phyloP scores from a whole-genome alignment of 306 rosid genomes.

The Purshia tridentata region DNA sequence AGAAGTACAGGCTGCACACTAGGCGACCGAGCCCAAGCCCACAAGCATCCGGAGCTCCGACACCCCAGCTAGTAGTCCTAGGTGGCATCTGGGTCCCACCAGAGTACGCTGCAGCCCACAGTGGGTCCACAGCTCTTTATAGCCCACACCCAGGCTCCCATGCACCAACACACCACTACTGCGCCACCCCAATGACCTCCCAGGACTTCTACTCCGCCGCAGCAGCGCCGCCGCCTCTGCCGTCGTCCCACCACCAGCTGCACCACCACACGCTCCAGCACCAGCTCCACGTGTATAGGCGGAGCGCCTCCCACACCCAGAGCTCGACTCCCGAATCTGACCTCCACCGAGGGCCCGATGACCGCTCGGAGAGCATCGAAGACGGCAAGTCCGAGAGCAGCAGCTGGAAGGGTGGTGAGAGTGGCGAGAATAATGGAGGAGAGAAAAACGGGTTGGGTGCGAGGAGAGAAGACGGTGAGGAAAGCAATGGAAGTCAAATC shows the following conservation, averaged over 20 bases:
- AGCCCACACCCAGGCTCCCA: slow-evolving; percentile 70
- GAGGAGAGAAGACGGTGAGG: slow-evolving; percentile 49
- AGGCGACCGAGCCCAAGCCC: slow-evolving; percentile 93
- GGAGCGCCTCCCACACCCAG: slow-evolving; percentile 44
- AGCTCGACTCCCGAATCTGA: slow-evolving; percentile 60
- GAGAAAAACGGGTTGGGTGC: slow-evolving; percentile 60
- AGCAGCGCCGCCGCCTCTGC: slow-evolving; percentile 39
- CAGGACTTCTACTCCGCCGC: slow-evolving; percentile 71
- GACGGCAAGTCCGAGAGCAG: slow-evolving; percentile 92
- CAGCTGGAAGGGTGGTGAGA: slow-evolving; percentile 89
- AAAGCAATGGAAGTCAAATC: slow-evolving; percentile 78
- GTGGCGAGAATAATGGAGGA: slow-evolving; percentile 58
- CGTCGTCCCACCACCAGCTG: slow-evolving; percentile 44
- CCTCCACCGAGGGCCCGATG: slow-evolving; percentile 36
- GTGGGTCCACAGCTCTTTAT: slow-evolving; percentile 60
- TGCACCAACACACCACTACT: slow-evolving; percentile 72
- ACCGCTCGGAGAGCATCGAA: slow-evolving; percentile 85
- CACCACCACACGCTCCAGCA: slow-evolving; percentile 63
- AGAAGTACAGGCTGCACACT: slow-evolving; percentile 97
- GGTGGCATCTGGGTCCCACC: slow-evolving; percentile 98
- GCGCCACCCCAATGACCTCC: slow-evolving; percentile 49
- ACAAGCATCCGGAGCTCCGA: slow-evolving; percentile 61
- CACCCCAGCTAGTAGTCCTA: slow-evolving; percentile 78
- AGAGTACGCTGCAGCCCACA: slow-evolving; percentile 70
- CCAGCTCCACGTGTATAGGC: slow-evolving; percentile 70